These are phyloP conservation scores for Cucumis cinereus DNA, from an alignment of 306 rosid genomes.

Conservation along the genomic window DNA sequence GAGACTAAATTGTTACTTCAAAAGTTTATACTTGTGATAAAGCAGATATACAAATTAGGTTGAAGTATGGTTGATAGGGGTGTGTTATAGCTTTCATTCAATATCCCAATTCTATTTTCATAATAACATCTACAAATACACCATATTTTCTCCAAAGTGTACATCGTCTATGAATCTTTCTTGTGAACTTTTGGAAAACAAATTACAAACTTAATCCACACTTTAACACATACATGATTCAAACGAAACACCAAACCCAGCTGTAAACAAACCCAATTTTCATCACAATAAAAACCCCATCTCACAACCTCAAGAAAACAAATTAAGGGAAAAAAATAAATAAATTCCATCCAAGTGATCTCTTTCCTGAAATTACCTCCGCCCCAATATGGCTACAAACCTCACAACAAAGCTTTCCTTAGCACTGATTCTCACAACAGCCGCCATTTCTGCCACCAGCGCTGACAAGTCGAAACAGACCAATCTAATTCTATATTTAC, in stretches of 20 bases:
- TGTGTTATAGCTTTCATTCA: too few species aligned
- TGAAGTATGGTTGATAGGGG: too few species aligned
- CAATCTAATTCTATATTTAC: slow-evolving; percentile 6
- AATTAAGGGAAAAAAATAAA: neutral
- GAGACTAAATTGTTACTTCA: too few species aligned
- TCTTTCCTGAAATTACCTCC: neutral
- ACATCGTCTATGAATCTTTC: neutral
- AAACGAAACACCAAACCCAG: neutral
- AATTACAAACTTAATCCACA: neutral
- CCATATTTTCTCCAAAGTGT: neutral
- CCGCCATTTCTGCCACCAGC: neutral
- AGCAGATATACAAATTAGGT: too few species aligned
- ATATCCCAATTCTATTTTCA: too few species aligned
- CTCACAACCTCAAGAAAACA: neutral
- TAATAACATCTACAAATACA: neutral
- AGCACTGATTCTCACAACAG: neutral
- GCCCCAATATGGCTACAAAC: neutral
- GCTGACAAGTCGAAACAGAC: slow-evolving; percentile 3
- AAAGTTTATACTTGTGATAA: too few species aligned
- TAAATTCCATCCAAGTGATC: neutral
- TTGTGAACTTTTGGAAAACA: neutral
- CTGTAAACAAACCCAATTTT: neutral
- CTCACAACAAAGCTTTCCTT: neutral
- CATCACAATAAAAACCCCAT: neutral
- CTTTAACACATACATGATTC: neutral